Evolutionary conservation across 768 basidiomycete species (phyloP).

Genomic region (Albatrellus ellisii): DNA sequence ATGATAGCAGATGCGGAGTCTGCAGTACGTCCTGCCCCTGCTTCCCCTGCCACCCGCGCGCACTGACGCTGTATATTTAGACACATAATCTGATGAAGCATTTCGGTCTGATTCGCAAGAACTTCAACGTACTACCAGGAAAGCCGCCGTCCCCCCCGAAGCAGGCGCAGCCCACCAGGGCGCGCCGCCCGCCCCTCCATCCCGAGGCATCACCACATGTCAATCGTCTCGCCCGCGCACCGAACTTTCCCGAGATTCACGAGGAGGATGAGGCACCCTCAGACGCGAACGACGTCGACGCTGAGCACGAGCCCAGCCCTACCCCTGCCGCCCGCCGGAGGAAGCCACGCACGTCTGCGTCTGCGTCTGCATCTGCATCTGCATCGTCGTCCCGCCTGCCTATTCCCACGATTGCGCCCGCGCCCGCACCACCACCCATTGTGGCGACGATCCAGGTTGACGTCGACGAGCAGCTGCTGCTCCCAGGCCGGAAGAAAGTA

Average conservation of each 20-base stretch:
- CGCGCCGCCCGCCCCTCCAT: constrained; percentile 31
- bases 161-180: constrained; percentile 26
- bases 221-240: constrained; percentile 49
- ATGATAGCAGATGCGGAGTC: constrained; percentile 62
- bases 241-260: constrained; percentile 49
- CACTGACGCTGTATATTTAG: too few species aligned
- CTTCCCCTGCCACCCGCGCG: background rate
- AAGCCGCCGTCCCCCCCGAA: constrained; percentile 29
- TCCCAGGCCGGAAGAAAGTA: constrained; percentile 20
- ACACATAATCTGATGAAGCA: constrained; percentile 40
- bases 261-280: constrained; percentile 51
- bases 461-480: constrained; percentile 20
- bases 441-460: constrained; percentile 17
- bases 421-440: constrained; percentile 26
- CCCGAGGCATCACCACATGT: constrained; percentile 31
- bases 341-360: constrained; percentile 30
- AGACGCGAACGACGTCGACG: constrained; percentile 30
- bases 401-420: constrained; percentile 28
- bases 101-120: constrained; percentile 48
- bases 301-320: constrained; percentile 24
- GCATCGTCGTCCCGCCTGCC: constrained; percentile 28
- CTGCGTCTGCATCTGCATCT: constrained; percentile 8
- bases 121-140: constrained; percentile 30
- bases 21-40: constrained; percentile 37
- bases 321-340: constrained; percentile 29